phyloP scores from a whole-genome alignment of 2,329 filamentous ascomycete genomes.

The Phialophora verrucosa region DNA sequence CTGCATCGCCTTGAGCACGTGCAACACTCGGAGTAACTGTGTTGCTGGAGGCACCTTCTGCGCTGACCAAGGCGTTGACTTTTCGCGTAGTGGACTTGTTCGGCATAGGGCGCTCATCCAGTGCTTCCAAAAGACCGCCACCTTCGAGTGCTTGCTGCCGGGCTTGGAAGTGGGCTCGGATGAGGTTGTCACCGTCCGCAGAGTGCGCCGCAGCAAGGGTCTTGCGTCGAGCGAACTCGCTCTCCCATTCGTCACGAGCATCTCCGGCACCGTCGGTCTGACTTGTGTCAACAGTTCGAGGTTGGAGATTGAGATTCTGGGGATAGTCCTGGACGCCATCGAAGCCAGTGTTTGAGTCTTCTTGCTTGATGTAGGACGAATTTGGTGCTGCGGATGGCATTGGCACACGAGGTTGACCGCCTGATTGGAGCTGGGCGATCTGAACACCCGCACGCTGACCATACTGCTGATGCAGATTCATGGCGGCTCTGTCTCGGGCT shows the following conservation, averaged over 20 bases:
- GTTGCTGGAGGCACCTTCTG: slow-evolving; percentile 29
- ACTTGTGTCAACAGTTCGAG: slow-evolving; percentile 53
- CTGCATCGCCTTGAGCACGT: slow-evolving; percentile 62
- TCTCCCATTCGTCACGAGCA: slow-evolving; percentile 61
- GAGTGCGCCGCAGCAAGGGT: slow-evolving; percentile 47
- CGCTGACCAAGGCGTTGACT: slow-evolving; percentile 22
- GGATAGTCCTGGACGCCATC: slow-evolving; percentile 30
- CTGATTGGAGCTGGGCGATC: slow-evolving; percentile 42
- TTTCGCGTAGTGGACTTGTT: slow-evolving; percentile 50
- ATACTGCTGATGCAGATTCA: slow-evolving; percentile 38
- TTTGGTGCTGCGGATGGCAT: slow-evolving; percentile 52
- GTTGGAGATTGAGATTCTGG: slow-evolving; percentile 32
- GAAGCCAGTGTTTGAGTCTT: slow-evolving; percentile 27
- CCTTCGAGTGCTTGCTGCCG: slow-evolving; percentile 52
- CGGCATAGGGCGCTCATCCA: slow-evolving; percentile 47
- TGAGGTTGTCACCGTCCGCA: slow-evolving; percentile 47
- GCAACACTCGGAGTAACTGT: slow-evolving; percentile 36
- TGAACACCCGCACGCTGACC: slow-evolving; percentile 40
- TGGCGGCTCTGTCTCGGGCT: slow-evolving; percentile 39
- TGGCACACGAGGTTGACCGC: slow-evolving; percentile 38
- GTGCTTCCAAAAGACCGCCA: slow-evolving; percentile 53
- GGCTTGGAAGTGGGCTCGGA: slow-evolving; percentile 51
- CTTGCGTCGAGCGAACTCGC: slow-evolving; percentile 52
- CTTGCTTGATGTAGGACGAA: slow-evolving; percentile 43
- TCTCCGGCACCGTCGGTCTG: slow-evolving; percentile 79